These are phyloP conservation scores for Diutina pseudorugosa DNA, from an alignment of 1,139 yeast species.

Conservation along the genomic window DNA sequence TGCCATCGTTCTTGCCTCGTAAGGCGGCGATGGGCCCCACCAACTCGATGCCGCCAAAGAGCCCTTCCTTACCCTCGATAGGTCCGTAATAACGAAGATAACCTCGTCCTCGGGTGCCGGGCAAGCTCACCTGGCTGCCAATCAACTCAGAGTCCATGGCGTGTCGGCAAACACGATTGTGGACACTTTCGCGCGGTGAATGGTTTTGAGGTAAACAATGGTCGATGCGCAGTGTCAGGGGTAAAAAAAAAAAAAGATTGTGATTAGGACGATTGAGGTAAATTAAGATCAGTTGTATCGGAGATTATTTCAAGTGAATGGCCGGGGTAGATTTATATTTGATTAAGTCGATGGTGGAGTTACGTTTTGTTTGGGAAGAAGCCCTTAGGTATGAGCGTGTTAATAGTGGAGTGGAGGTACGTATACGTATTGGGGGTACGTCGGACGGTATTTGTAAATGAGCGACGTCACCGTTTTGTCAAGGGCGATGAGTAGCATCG, in stretches of 20 bases:
- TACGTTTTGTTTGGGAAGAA: too few species aligned
- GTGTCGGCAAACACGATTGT: background rate
- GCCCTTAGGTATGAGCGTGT: too few species aligned
- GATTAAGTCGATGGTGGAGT: too few species aligned
- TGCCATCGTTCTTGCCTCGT: slow-evolving; percentile 76
- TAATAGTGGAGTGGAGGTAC: too few species aligned
- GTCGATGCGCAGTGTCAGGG: background rate
- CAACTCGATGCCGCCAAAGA: slow-evolving; percentile 84
- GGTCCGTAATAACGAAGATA: slow-evolving; percentile 61
- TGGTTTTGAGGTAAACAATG: background rate
- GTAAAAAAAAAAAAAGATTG: background rate
- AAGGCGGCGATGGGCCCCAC: slow-evolving; percentile 43
- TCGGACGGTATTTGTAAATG: too few species aligned
- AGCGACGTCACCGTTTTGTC: too few species aligned
- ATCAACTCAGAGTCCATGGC: slow-evolving; percentile 5
- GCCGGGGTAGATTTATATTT: too few species aligned
- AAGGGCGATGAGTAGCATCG: too few species aligned
- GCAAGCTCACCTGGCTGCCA: slow-evolving; percentile 27
- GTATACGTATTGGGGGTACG: too few species aligned
- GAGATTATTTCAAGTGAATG: too few species aligned
- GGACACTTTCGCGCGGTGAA: background rate
- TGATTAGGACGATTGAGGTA: too few species aligned
- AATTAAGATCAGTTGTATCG: too few species aligned
- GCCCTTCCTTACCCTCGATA: slow-evolving; percentile 60
- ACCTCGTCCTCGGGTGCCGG: slow-evolving; percentile 42